Percentiles rank a stretch among this genome's conserved stretches.
phyloP scores from a whole-genome alignment of 257 asterid species.

The Scutellaria barbata region DNA sequence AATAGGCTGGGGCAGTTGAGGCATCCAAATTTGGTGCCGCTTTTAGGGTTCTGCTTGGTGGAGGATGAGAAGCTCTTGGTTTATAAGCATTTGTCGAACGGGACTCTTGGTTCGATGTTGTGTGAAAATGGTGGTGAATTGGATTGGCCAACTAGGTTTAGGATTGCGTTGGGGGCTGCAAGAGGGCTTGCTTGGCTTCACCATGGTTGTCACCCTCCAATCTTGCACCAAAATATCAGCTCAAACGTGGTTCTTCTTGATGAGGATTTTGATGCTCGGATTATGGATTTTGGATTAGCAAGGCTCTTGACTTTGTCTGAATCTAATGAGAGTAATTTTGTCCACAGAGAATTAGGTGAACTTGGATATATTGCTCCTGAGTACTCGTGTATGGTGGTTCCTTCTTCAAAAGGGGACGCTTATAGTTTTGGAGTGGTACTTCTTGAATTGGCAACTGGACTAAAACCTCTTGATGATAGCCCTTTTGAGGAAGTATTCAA shows the following conservation, averaged over 20 bases:
- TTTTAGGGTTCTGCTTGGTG: constrained; percentile 83
- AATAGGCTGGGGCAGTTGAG: constrained; percentile 87
- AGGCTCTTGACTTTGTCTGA: constrained; percentile 53
- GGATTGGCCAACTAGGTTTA: constrained; percentile 91
- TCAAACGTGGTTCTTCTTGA: constrained; percentile 79
- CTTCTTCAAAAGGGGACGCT: constrained; percentile 72
- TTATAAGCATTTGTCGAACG: constrained; percentile 78
- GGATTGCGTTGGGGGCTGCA: constrained; percentile 81
- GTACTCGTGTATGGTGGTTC: constrained; percentile 56
- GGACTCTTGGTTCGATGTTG: constrained; percentile 70
- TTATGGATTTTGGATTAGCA: constrained; percentile 89
- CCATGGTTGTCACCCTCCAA: constrained; percentile 90
- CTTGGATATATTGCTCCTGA: constrained; percentile 73
- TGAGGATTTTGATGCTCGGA: constrained; percentile 90
- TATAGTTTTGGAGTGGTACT: constrained; percentile 76
- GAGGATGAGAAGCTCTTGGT: constrained; percentile 94
- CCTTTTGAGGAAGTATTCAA: constrained; percentile 58
- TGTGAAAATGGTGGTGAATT: constrained; percentile 46
- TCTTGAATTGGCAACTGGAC: constrained; percentile 76
- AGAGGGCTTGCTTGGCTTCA: constrained; percentile 98
- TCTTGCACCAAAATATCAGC: constrained; percentile 79
- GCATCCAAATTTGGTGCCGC: constrained; percentile 94
- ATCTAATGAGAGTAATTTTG: constrained; percentile 51
- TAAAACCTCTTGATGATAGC: constrained; percentile 71
- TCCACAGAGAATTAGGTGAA: constrained; percentile 62